Evolutionary conservation across 345 rosid genomes (phyloP), one percentile per base, ranked within the genome.

Genomic region (Fremontodendron californicum): DNA sequence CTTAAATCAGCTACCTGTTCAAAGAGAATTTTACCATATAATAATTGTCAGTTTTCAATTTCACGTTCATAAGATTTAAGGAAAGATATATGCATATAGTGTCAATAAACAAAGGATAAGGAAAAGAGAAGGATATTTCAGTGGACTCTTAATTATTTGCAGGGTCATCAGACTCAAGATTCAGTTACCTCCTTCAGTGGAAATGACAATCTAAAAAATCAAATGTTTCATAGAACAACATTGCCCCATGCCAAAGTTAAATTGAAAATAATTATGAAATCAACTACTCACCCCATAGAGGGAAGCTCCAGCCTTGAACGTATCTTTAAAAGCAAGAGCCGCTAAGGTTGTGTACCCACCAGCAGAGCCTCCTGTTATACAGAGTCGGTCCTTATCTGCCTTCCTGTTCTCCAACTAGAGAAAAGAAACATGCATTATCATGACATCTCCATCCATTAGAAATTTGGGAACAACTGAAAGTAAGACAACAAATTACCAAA

Each of bases 341-440:
- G 99, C 99, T 81, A 93, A 91, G 65, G 97, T 92, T 43, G 97
- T 96, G 79, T 93, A 96, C 48, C 99, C 98, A 74, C 99, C 98
- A 64, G 99, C 99, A 75, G 99, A 96, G 76, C 95, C 97, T 75
- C 99, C 99, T 65, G 99, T 92, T 82, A 96, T 96, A 79, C 98
- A 96, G 2, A 96, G 87, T 58, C 94, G 88, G 49, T 88, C 82
- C 18, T 58, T 85, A 84, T 93, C 99, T 66, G 82, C 97, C 83
- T 85, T 93, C 64, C 90, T 98, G 25, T 78, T 86, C 79, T 91
- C 91, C 81, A 92, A 92, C 98, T 93, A 75, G 72, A 80, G 40
- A 81, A 82, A 77, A 71, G 57, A 82, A 58, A 68, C 63, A 54
- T 29, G 57, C 43, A 63, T 77, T 77, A 75, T 33, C 64, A 76